Base-by-base conservation (phyloP, 192 early-diverging fungal species). In the Umbelopsis sp. region DNA sequence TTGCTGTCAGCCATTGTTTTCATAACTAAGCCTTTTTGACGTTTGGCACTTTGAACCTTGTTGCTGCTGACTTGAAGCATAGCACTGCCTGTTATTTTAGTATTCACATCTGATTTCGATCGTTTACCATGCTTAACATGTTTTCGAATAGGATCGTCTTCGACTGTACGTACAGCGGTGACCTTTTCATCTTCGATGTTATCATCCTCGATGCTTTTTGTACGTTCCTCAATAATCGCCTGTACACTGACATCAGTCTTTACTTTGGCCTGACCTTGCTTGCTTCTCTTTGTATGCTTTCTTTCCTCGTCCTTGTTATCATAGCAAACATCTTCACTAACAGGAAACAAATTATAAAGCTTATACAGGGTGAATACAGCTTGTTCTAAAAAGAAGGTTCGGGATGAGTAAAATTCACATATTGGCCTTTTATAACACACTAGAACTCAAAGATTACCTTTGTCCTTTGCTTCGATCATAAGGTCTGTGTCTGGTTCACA, bases 391-490 rank as follows among this genome's bases (percentile, higher is more conserved):
- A 49, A 4, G 21, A 43, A 22, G 5, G 16, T 49, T 53, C n/a
- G 38, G 12, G 5, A 38, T 8, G 36, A 8, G 8, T 38, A 8
- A 38, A 41, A 41, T 11, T 41, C 38, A 11, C 38, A n/a, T 11
- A 3, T 41, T 41, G 38, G 8, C 38, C 7, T 41, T 1, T 41
- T 41, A 11, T 38, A 6, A 38, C 36, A 38, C 36, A 11, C 38
- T 11, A 41, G 0, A 6, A 5, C 36, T 8, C 12, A 41, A 41
- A 41, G 8, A 41, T 0, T 54, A 74, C 77, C 77, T 66, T 86
- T 86, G 36, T 83, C 85, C 53, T 86, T 86, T 34, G 85, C 85
- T 70, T 86, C 85, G 25, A 86, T 83, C 85, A 86, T 86, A 31
- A 86, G 52, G 51, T 86, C 85, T 24, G 83, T 74, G 66, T 83